Evolutionary conservation across 306 rosid species (phyloP), one percentile per base, ranked within the genome.

Genomic region (Glycine latifolia): DNA sequence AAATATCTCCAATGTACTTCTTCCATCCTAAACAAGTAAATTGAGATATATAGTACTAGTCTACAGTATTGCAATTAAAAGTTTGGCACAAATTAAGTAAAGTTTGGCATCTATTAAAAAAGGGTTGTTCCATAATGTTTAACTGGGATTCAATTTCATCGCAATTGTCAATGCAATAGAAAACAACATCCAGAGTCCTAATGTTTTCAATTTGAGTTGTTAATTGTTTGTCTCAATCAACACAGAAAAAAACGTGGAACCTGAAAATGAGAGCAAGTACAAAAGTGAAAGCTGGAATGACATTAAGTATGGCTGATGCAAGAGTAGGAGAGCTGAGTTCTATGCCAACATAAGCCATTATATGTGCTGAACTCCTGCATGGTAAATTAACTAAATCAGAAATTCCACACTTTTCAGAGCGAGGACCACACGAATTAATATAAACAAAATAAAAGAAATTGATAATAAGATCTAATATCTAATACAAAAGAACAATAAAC

Each of bases 271-370:
- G 20, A 8, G 94, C 88, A 37, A 90, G 89, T 7, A 85, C n/a
- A 69, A 88, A 90, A 52, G 94, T 90, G 68, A 88, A 86, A 43
- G 91, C 89, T 43, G 94, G 91, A 62, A 85, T 69, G 71, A 88
- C 84, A 60, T 88, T 90, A 33, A 88, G 85, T 72, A 85, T 79
- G 39, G 91, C 90, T 1, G 89, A 78, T 0, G 76, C 79, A 68
- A 90, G 90, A 3, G 85, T 81, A 2, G 91, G 84, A 26, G 94
- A 90, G 83, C 94, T 85, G 12, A 85, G 78, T 12, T 85, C 86
- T 66, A 88, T 66, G 59, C 91, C 94, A 61, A 79, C 77, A 76
- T 86, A 83, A 63, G 82, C 67, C 33, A 79, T 31, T 60, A 86
- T 71, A 13, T 72, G 66, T 16, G 33, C 87, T 58, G 50, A 75